Base-by-base conservation (phyloP, 169 alveolate species). In the Plasmodium adleri region DNA sequence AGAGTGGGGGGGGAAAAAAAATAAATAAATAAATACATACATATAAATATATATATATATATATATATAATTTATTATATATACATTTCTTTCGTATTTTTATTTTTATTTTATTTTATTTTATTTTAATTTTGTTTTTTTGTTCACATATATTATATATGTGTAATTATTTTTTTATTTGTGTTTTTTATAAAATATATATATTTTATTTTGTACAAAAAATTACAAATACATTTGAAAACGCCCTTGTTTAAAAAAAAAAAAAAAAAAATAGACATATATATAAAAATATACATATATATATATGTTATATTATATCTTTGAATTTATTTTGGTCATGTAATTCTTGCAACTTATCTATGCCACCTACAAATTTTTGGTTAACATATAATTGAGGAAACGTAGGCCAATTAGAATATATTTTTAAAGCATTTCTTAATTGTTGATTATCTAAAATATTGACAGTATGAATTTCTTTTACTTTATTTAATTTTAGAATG, bases 371-470 rank as follows among this genome's bases (percentile, higher is more conserved):
- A 72, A 94, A 83, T 68, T 96, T 92, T 62, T 94, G 93, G 10
- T 96, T 95, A 1, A 97, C 94, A 92, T 96, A 97, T 58, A 97
- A 93, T 78, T 97, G 97, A n/a, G 99, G 99, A 72, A 95, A 95
- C 5, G 99, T 97, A 6, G 99, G 99, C 99, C 99, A 97, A 68
- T 97, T 95, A 8, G 98, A 95, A 76, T 93, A 97, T 63, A 92
- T 95, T 92, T 97, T 97, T 70, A 96, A 93, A 73, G 96, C 96
- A 73, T 95, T 97, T 74, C 98, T 92, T 39, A 97, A 88, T 32
- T 88, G 78, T 22, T 93, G 94, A 68, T 96, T 96, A 50, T 93
- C 96, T 62, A 97, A 92, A 17, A 97, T 94, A 91, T 97, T 96
- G 26, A 96, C 96, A 22, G 93, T 85, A 32, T 93, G 91, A 72